phyloP scores from a whole-genome alignment of 768 basidiomycete species.

The Boletus edulis region DNA sequence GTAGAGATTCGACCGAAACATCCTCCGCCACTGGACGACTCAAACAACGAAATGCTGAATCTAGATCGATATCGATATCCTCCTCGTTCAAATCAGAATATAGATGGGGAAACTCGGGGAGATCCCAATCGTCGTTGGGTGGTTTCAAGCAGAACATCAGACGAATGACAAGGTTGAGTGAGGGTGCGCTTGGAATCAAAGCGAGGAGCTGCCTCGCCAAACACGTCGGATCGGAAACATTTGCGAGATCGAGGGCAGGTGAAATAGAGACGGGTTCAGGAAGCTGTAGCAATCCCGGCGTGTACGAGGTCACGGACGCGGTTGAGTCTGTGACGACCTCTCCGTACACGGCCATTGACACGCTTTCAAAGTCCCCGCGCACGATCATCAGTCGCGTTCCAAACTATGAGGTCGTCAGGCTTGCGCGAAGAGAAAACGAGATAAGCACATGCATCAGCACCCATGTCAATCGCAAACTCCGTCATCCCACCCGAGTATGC shows the following conservation, averaged over 20 bases:
- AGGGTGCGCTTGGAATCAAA: constrained; percentile 60
- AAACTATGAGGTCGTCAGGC: constrained; percentile 40
- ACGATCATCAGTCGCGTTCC: constrained; percentile 79
- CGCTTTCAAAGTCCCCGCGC: constrained; percentile 64
- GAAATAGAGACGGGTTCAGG: constrained; percentile 41
- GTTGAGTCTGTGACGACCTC: constrained; percentile 50
- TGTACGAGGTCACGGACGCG: constrained; percentile 37
- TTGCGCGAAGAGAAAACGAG: not conserved
- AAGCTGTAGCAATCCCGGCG: constrained; percentile 39
- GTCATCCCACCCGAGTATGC: constrained; percentile 68
- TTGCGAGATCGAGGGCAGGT: constrained; percentile 57
- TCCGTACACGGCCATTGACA: constrained; percentile 53
- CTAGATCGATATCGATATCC: constrained; percentile 54
- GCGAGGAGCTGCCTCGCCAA: constrained; percentile 62
- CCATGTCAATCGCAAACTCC: constrained; percentile 71
- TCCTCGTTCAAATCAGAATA: constrained; percentile 58
- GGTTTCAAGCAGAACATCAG: constrained; percentile 82
- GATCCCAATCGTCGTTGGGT: constrained; percentile 76
- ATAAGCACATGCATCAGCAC: constrained; percentile 50
- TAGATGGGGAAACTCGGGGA: constrained; percentile 68
- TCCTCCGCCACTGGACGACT: constrained; percentile 62
- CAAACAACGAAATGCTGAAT: constrained; percentile 51
- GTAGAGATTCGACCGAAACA: constrained; percentile 45
- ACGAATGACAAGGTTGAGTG: constrained; percentile 61
- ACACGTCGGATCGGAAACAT: constrained; percentile 53